A percentile compares a stretch with the other conserved stretches of the same genome.
These are phyloP conservation scores for Sordariomycetes sp. DNA, from an alignment of 2,329 filamentous ascomycete species.

Conservation along the genomic window DNA sequence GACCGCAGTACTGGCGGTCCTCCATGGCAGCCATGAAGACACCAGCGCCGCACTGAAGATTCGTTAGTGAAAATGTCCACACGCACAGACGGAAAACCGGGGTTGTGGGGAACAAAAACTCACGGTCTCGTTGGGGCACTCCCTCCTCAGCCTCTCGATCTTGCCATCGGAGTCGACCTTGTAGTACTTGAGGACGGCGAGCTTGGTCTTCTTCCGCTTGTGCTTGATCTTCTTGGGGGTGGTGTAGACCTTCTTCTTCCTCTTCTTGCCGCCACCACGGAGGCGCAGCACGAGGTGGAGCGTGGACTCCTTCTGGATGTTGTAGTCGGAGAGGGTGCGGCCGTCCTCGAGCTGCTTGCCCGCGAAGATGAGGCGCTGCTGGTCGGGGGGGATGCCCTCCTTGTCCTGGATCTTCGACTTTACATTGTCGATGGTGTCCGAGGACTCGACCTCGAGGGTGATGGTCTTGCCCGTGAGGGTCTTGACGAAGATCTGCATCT, in stretches of 20 bases:
- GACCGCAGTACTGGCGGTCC: conserved; percentile 94
- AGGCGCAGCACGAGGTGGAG: conserved; percentile 97
- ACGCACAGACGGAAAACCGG: background rate
- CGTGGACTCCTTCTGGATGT: conserved; percentile 99
- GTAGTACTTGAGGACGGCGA: conserved; percentile 99
- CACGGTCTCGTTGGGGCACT: conserved; percentile 88
- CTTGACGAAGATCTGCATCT: conserved; percentile 70
- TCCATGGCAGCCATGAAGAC: conserved; percentile 99
- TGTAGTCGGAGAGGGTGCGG: conserved; percentile 98
- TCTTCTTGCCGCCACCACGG: conserved; percentile 98
- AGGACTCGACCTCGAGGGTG: conserved; percentile 99
- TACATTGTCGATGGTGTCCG: conserved; percentile 99
- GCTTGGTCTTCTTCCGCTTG: conserved; percentile 99
- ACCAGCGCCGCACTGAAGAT: conserved; percentile 83
- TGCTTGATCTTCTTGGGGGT: conserved; percentile 99
- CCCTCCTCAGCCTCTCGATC: conserved; percentile 97
- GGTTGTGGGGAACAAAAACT: conserved; percentile 25
- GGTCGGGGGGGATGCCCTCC: conserved; percentile 98
- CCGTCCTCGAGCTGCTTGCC: conserved; percentile 99
- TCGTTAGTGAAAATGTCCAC: background rate
- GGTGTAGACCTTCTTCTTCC: conserved; percentile 99
- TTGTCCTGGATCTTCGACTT: conserved; percentile 99
- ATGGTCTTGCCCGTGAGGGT: conserved; percentile 99
- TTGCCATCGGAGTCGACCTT: conserved; percentile 99
- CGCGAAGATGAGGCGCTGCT: conserved; percentile 99